Evolutionary conservation across 2,329 filamentous ascomycete genomes (phyloP), one percentile per base, ranked within the genome.

Genomic region (Clarireedia sp.): DNA sequence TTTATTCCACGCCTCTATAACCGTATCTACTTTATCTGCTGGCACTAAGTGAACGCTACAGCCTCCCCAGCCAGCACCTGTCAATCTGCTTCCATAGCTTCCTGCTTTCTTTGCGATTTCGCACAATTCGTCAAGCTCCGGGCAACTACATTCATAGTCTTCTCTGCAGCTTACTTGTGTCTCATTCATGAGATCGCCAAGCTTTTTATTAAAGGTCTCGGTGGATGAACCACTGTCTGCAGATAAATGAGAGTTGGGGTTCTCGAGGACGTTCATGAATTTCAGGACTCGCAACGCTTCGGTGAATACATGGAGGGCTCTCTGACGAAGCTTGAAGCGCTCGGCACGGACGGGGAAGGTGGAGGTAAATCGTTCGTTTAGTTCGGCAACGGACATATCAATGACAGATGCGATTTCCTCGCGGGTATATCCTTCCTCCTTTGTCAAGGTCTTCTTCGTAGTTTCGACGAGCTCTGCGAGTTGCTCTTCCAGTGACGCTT

Each of bases 11-110:
- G 89, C 89, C 65, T 81, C 77, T 69, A 81, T 89, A 21, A 99
- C 88, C 24, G 75, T 81, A 5, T 86, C 83, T 0, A 96, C 87
- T 71, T 87, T 92, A 66, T 90, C 81, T 56, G 83, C 87, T 0
- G 92, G 87, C 51, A 97, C 87, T 56, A 99, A 79, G 73, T 99
- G 94, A 56, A 99, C 92, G 58, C 83, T 94, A 74, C 94, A 97
- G 2, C 94, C 94, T 59, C 94, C 94, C 94, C 94, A 99, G 3
- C 94, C 94, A 0, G 94, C 94, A 40, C 94, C 94, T 0, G 92
- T 97, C 63, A 96, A 74, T 24, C 92, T 78, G 63, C 87, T 90
- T 26, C 92, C 94, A 68, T 90, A 90, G 17, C 88, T 83, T 2
- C 94, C 94, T 0, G 88, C 88, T 16, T 75, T 77, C 26, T 85